Percentiles rank a stretch among this genome's conserved stretches.
These are phyloP conservation scores for Pseudogymnoascus sp. DNA, from an alignment of 2,329 filamentous ascomycete species.

Conservation along the genomic window DNA sequence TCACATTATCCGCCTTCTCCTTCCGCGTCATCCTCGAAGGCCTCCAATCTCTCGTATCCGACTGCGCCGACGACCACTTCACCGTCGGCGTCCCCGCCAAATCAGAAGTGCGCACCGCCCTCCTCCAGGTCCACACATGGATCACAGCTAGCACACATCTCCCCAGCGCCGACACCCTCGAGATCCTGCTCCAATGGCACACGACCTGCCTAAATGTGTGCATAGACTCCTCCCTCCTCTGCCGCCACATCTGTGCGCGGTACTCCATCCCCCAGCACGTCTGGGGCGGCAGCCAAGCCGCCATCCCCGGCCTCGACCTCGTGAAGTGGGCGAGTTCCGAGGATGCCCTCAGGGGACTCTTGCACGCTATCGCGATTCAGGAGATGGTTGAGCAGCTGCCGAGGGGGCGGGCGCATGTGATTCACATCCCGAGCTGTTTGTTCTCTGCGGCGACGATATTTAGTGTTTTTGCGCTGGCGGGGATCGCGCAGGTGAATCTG, in stretches of 20 bases:
- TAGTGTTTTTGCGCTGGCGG: conserved; percentile 33
- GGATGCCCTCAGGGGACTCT: conserved; percentile 32
- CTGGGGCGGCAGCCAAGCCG: conserved; percentile 25
- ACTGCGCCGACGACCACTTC: conserved; percentile 31
- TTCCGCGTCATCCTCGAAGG: conserved; percentile 37
- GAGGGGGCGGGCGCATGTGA: conserved; percentile 35
- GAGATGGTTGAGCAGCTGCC: conserved; percentile 38
- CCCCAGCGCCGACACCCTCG: conserved; percentile 30
- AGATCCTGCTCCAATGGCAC: conserved; percentile 37
- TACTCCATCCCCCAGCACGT: conserved; percentile 34
- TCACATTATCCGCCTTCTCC: conserved; percentile 33
- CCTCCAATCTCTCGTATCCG: conserved; percentile 35
- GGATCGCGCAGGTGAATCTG: conserved; percentile 30
- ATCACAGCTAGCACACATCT: conserved; percentile 31
- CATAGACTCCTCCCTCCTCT: conserved; percentile 33
- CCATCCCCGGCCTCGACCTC: conserved; percentile 29
- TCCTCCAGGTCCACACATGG: conserved; percentile 33
- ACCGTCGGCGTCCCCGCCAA: conserved; percentile 33
- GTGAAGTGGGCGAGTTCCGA: conserved; percentile 31
- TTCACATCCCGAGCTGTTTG: conserved; percentile 37
- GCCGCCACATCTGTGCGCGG: conserved; percentile 31
- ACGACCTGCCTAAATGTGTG: conserved; percentile 36
- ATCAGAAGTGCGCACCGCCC: conserved; percentile 31
- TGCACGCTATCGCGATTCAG: conserved; percentile 38
- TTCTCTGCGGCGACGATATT: conserved; percentile 38